Evolutionary conservation across 257 asterid genomes (phyloP), one percentile per base, ranked within the genome.

Genomic region (Primulina eburnea): DNA sequence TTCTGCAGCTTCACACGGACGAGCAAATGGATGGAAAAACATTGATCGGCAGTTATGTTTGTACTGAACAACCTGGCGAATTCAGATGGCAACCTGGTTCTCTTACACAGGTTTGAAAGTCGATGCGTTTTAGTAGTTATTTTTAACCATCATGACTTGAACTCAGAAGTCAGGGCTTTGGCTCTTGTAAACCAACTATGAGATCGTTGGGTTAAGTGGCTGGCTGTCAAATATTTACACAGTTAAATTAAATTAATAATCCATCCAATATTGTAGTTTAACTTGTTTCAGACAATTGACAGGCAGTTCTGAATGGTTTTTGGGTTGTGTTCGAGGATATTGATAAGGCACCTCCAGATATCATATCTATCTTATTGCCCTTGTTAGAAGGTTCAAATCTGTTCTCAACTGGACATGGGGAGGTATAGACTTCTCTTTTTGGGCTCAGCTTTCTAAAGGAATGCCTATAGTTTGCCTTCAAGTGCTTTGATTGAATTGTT

Each of bases 51-150:
- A 87, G 87, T 74, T 89, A 90, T 80, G 97, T 94, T 68, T 91
- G 92, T 78, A 81, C 95, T 0, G 99, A 91, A 72, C 81, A 81
- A 75, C 99, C 99, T 70, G 99, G 99, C 38, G 99, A 94, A 82
- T 94, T 94, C 87, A 85, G 88, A 84, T 94, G 99, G 99, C 99
- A 91, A 77, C 95, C 95, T 81, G 99, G 97, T 76, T 87, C 96
- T 73, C 97, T 94, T 66, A 84, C 96, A 43, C 99, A 90, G 97
- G 99, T 93, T 76, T 77, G 81, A 69, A 63, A 28, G 34, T 60
- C 6, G 38, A 34, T 34, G 8, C 1, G 5, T 34, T 34, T 24
- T 24, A 24, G 26, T 24, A 24, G 26, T 24, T 24, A 24, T 24
- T 24, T 1, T 24, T 24, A 24, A 24, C 26, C 26, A 24, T 24